Base-by-base conservation (phyloP, 164 flowering plant species). In the Tetracentron sinense region DNA sequence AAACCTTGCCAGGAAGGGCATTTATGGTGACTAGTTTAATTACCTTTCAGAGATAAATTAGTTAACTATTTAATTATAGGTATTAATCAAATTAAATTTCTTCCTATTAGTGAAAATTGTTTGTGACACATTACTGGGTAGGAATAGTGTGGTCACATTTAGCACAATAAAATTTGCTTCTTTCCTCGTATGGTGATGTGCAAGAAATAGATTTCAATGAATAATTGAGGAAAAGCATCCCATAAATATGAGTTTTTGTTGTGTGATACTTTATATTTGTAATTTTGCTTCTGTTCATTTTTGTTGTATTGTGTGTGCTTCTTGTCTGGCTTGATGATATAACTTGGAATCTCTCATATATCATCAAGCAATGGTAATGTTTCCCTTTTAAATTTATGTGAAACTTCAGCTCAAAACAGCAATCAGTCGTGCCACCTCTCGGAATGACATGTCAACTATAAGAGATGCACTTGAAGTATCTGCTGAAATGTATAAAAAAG, bases 391-490 rank as follows among this genome's bases (percentile, higher is more conserved):
- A 38, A 17, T 20, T 33, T 42, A 27, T 56, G 26, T n/a, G 15
- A 33, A 17, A 47, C 22, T 51, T 52, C 82, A 94, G 99, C 92
- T 95, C 31, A 95, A 92, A 74, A 95, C 94, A 48, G 97, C 99
- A 47, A 82, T 95, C 47, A 83, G 75, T 71, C 97, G 92, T 78
- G 99, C 99, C 63, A 88, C 83, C 51, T 87, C 97, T 21, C 78
- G 99, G 31, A 95, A 83, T 82, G 97, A 92, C 77, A 68, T 87
- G 80, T 53, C 81, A 60, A 95, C 99, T 42, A 66, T 92, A 56
- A 83, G 97, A 82, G 97, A 95, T 83, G 99, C 96, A 58, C 94
- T 95, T 55, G 99, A 95, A 77, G 96, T 95, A 28, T 92, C 97
- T 70, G 96, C 97, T 58, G 97, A 90, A 75, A 89, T 95, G 85